Evolutionary conservation across 139 green algal genomes (phyloP), one percentile per base, ranked within the genome.

Genomic region (Micromonas commoda): DNA sequence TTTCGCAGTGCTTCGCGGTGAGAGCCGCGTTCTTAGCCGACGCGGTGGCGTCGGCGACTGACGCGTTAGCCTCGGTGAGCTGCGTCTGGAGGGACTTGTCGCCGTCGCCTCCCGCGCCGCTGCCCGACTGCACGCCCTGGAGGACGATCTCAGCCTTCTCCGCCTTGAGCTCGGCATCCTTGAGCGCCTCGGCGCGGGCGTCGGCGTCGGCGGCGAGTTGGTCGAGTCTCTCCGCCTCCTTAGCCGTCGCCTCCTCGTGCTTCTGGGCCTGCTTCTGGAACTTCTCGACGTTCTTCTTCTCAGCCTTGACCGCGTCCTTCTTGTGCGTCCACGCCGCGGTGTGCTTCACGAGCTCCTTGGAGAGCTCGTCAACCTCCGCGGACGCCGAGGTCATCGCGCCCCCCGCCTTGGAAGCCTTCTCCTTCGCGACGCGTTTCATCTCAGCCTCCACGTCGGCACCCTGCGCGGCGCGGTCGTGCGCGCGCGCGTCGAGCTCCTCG

Each of bases 41-140:
- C 0, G 87, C 85, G 57, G 90, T 86, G 13, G 85, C 52, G 34
- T 23, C 19, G 6, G 13, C 82, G 82, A 80, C 93, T 93, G 77
- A 83, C 91, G 31, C 89, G 85, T 61, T 96, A 90, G 20, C 93
- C 86, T 3, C 92, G 89, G 65, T 96, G 91, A 4, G 91, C 91
- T 24, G 90, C 88, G 77, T 95, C 29, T 75, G 68, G 2, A 75
- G 53, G 21, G 68, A 75, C 3, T 75, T 75, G 37, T 75, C 26
- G 2, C 89, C 92, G 37, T 75, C 38, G 2, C 89, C 92, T 24
- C 92, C 91, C 65, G 89, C 82, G 35, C 28, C 29, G 81, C 81
- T n/a, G 85, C 83, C 33, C 78, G 76, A 88, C 45, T 31, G 53
- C 0, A 83, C 38, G 29, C 29, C 51, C 24, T 35, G 26, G 61